Evolutionary conservation across 441 rosid genomes (phyloP).

Genomic region (Flueggea neowawraea): DNA sequence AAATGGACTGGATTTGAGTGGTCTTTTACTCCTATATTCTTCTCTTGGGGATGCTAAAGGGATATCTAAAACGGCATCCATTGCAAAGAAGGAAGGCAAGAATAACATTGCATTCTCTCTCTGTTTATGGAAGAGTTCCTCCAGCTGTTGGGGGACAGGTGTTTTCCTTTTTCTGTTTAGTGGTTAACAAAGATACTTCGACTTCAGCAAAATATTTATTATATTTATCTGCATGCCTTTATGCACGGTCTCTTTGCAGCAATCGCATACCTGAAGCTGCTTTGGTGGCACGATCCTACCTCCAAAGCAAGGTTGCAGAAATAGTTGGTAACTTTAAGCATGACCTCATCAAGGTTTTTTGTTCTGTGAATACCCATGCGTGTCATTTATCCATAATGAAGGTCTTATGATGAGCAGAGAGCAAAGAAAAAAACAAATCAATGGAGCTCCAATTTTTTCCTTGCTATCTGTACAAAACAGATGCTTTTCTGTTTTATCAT

Average conservation of each 20-base stretch:
- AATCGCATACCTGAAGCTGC: conserved; percentile 99
- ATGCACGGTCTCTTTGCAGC: conserved; percentile 41
- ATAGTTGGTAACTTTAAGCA: conserved; percentile 94
- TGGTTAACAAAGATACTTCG: too few species aligned
- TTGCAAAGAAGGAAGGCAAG: conserved; percentile 96
- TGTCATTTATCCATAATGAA: neutral
- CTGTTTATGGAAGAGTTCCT: conserved; percentile 96
- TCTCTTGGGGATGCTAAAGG: conserved; percentile 96
- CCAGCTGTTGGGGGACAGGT: conserved; percentile 89
- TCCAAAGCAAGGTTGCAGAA: conserved; percentile 96
- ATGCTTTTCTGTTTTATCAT: too few species aligned
- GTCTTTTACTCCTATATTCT: conserved; percentile 84
- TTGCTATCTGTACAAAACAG: too few species aligned
- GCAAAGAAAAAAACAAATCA: neutral
- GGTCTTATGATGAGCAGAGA: too few species aligned
- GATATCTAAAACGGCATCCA: conserved; percentile 62
- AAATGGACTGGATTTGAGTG: conserved; percentile 88
- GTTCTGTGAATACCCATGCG: conserved; percentile 2
- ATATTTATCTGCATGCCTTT: conserved; percentile 15
- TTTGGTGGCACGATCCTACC: conserved; percentile 95
- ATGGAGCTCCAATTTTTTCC: neutral
- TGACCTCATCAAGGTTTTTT: conserved; percentile 80
- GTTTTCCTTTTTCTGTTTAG: too few species aligned
- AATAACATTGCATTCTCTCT: conserved; percentile 75
- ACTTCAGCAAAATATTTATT: neutral